These are phyloP conservation scores for Elsinoe arachidis DNA, from an alignment of 2,329 filamentous ascomycete genomes.

Conservation along the genomic window DNA sequence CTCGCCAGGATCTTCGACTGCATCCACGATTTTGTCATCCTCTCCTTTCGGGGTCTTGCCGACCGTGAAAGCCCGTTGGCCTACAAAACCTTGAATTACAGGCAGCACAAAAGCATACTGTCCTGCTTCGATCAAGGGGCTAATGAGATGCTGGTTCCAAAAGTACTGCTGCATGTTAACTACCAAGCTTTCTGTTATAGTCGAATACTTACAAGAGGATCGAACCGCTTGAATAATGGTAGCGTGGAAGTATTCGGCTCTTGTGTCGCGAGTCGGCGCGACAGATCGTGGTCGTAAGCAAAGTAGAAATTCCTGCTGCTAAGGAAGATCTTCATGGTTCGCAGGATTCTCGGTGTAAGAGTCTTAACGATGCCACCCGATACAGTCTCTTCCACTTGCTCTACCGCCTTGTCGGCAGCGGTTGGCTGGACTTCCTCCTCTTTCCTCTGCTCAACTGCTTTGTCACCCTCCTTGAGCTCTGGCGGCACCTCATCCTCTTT, in stretches of 20 bases:
- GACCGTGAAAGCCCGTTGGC: slow-evolving; percentile 66
- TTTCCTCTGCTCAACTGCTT: not conserved
- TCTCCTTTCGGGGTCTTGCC: slow-evolving; percentile 20
- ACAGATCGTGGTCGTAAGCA: slow-evolving; percentile 90
- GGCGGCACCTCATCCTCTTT: slow-evolving; percentile 26
- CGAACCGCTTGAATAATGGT: slow-evolving; percentile 63
- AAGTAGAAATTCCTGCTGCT: slow-evolving; percentile 82
- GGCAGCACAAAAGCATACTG: slow-evolving; percentile 67
- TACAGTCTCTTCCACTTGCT: slow-evolving; percentile 5
- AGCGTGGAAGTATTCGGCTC: slow-evolving; percentile 36
- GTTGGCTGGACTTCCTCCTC: slow-evolving; percentile 9
- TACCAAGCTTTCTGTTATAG: not conserved
- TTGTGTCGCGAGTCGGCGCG: slow-evolving; percentile 48
- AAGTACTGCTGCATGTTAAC: slow-evolving; percentile 52
- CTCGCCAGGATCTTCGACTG: slow-evolving; percentile 18
- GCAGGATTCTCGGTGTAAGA: slow-evolving; percentile 73
- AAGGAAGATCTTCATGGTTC: slow-evolving; percentile 77
- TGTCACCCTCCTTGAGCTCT: slow-evolving; percentile 9
- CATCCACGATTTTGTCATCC: slow-evolving; percentile 23
- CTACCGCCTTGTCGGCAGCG: not conserved
- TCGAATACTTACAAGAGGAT: slow-evolving; percentile 48
- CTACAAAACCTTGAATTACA: slow-evolving; percentile 88
- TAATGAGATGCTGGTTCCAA: slow-evolving; percentile 75
- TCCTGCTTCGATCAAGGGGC: slow-evolving; percentile 65
- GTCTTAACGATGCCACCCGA: slow-evolving; percentile 22